Base-by-base conservation (phyloP, 495 filamentous ascomycete species). In the Mycothermus thermophilus region DNA sequence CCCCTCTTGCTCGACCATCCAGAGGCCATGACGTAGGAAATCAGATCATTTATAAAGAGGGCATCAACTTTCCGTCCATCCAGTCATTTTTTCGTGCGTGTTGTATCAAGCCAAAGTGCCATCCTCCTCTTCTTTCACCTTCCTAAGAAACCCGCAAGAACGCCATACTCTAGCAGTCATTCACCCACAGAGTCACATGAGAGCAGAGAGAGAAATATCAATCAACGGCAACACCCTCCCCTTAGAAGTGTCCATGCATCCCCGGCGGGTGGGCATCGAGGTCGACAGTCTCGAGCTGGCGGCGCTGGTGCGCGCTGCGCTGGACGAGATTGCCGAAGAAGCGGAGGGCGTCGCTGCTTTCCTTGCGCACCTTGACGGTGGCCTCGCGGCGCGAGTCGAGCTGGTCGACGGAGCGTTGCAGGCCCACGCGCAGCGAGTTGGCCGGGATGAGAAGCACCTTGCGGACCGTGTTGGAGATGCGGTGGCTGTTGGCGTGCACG, bases 321-420 rank as follows among this genome's bases (percentile, higher is more conserved):
- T 78, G 67, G 37, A 93, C 74, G 20, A 97, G 62, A 46, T 93
- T 93, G 18, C 70, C 63, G 53, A 97, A 97, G 60, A 84, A 93
- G 53, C 84, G 86, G 47, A 72, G 67, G 17, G 83, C 84, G 33
- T 77, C 67, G 39, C 83, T 75, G 46, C 77, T 84, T 54, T 92
- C 72, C 27, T 63, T 62, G 50, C 73, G 72, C 13, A 81, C 66
- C 60, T 86, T 84, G 45, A 67, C 65, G 17, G 81, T 83, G 49
- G 94, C 84, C 29, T 87, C 75, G 41, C 79, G 73, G 48, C 80
- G 78, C 24, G 61, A 66, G 17, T 71, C 77, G 30, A 94, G 74
- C 48, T 92, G 71, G 52, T 93, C 82, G 19, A 93, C 77, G 15
- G 75, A 80, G 10, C 80, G 78, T 41, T 85, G 75, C 34, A 97